Evolutionary conservation across 345 rosid genomes (phyloP).

Genomic region (Noccaea bulbosa): DNA sequence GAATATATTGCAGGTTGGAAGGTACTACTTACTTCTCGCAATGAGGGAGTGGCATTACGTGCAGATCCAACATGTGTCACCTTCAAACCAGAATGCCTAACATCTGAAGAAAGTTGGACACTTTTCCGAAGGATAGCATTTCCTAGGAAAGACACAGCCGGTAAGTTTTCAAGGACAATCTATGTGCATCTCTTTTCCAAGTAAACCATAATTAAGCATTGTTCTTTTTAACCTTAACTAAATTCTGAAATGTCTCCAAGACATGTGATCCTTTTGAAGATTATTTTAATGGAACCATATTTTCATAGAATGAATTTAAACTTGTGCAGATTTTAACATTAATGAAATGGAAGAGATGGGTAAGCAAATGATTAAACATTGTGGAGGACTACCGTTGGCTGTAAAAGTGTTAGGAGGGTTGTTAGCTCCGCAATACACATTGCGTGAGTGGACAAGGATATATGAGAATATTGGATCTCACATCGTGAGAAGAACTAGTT

Average conservation of each 20-base stretch:
- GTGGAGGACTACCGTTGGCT: constrained; percentile 11
- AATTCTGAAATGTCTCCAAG: too few relatives aligned
- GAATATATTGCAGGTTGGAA: constrained; percentile 32
- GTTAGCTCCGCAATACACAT: constrained; percentile 11
- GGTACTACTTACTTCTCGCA: constrained; percentile 52
- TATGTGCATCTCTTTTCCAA: too few relatives aligned
- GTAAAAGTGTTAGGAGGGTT: constrained; percentile 17
- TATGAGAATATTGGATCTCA: constrained; percentile 11
- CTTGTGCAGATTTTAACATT: too few relatives aligned
- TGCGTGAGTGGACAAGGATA: constrained; percentile 22
- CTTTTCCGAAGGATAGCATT: constrained; percentile 48
- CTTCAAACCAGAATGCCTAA: constrained; percentile 29
- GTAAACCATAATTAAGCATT: too few relatives aligned
- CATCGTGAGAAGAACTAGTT: not conserved
- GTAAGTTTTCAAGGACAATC: too few relatives aligned
- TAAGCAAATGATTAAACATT: constrained; percentile 8
- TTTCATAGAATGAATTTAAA: too few relatives aligned
- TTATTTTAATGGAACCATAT: too few relatives aligned
- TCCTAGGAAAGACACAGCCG: not conserved
- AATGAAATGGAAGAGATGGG: constrained; percentile 13
- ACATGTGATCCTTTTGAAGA: too few relatives aligned
- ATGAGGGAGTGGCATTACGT: constrained; percentile 37
- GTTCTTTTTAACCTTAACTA: too few relatives aligned
- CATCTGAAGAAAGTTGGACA: constrained; percentile 45
- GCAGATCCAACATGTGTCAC: constrained; percentile 25